Evolutionary conservation across 305 asterid genomes (phyloP), one percentile per base, ranked within the genome.

Genomic region (Salvia sclarea): DNA sequence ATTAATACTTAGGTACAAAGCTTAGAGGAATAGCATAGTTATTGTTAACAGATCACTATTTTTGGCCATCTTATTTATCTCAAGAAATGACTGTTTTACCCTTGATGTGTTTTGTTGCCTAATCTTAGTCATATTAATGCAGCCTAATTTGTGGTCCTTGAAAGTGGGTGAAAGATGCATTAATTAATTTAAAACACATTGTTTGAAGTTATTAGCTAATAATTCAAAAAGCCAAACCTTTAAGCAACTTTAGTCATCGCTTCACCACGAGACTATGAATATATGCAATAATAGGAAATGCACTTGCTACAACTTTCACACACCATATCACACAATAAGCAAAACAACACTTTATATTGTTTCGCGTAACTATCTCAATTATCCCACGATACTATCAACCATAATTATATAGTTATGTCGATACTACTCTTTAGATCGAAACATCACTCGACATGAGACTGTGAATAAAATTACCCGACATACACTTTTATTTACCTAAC

Each of bases 271-370:
- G 69, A 47, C 58, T 40, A 40, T 41, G 49, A 44, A 61, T 52
- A 61, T 52, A 21, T 61, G 66, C 65, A 62, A 66, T 33, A 53
- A 68, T 74, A 28, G 79, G 61, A 67, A 44, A 59, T 73, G 28
- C 73, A 57, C 56, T 64, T 41, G 24, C 71, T 56, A 24, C 68
- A 30, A 58, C 68, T 66, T 25, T 54, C 61, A 8, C 66, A 40
- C 54, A 40, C 64, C n/a, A 37, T 61, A 37, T n/a, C 43, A 69
- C 40, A 14, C 44, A 61, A 70, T 35, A 7, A n/a, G 5, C 25
- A 21, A 55, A 55, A 41, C 16, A 49, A 6, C 37, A 24, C 28
- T 65, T 24, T 58, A 38, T 49, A 40, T n/a, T 33, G 71, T 68
- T 75, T 68, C 60, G 47, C 44, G 49, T 61, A 75, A 58, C 65